A percentile compares a stretch with the other conserved stretches of the same genome.
Evolutionary conservation across 495 filamentous ascomycete genomes (phyloP).

Genomic region (Jackrogersella minutella): DNA sequence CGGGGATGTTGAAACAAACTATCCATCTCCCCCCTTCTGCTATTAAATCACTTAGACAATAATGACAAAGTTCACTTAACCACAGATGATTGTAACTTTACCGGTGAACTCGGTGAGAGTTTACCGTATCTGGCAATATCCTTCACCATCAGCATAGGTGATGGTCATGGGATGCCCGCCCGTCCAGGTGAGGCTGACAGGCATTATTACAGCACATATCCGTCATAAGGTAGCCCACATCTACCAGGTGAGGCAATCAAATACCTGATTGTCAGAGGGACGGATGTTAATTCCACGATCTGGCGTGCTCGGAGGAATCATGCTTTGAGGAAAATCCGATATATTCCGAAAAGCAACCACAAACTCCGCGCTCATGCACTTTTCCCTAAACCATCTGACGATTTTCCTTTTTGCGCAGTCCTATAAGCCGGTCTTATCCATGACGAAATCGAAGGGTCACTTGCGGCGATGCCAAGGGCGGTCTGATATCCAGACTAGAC

Average conservation of each 20-base stretch:
- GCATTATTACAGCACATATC: neutral
- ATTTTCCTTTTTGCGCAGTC: slow-evolving; percentile 15
- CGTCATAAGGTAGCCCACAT: neutral
- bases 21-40: neutral
- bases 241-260: slow-evolving; percentile 4
- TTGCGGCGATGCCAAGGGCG: neutral
- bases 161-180: neutral
- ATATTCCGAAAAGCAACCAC: slow-evolving; percentile 43
- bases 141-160: slow-evolving; percentile 5
- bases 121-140: slow-evolving; percentile 9
- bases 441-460: slow-evolving; percentile 5
- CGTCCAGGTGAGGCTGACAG: slow-evolving; percentile 3
- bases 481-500: neutral
- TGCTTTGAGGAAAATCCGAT: slow-evolving; percentile 15
- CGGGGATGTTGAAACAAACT: neutral
- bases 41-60: neutral
- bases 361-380: slow-evolving; percentile 45
- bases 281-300: slow-evolving; percentile 1
- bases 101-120: slow-evolving; percentile 17
- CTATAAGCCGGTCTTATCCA: neutral
- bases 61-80: neutral
- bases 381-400: slow-evolving; percentile 17
- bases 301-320: neutral
- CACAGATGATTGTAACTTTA: slow-evolving; percentile 1
- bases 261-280: slow-evolving; percentile 4